phyloP scores from a whole-genome alignment of 768 basidiomycete genomes.

The Amanita phalloides region DNA sequence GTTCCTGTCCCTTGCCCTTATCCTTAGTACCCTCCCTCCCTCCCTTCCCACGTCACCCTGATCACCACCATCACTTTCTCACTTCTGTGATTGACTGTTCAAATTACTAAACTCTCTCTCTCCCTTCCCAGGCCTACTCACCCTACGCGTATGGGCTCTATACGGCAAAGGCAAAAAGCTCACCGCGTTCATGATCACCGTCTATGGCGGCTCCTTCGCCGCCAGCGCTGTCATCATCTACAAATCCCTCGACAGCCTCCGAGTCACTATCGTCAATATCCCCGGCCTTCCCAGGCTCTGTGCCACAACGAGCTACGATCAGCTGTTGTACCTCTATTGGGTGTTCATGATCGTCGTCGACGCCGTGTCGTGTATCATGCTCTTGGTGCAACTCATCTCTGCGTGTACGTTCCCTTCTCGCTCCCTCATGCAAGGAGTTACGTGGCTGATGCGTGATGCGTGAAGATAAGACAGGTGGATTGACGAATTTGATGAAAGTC shows the following conservation, averaged over 20 bases:
- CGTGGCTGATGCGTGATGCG: background rate
- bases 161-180: background rate
- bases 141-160: conserved; percentile 2
- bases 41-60: background rate
- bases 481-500: conserved; percentile 4
- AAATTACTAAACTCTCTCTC: background rate
- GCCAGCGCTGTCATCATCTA: conserved; percentile 1
- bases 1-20: background rate
- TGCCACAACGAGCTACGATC: background rate
- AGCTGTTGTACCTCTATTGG: conserved; percentile 4
- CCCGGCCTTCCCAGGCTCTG: conserved; percentile 1
- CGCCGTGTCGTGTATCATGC: conserved; percentile 2
- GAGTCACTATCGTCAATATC: background rate
- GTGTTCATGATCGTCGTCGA: conserved; percentile 5
- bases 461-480: background rate
- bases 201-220: conserved; percentile 2
- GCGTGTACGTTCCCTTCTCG: background rate
- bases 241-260: background rate
- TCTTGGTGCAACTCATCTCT: background rate
- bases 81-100: no score
- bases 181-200: background rate
- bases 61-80: no score
- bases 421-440: background rate
- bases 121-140: background rate
- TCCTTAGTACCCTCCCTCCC: background rate